Evolutionary conservation across 2,329 filamentous ascomycete species (phyloP).

Genomic region (Cadophora luteo-olivacea): DNA sequence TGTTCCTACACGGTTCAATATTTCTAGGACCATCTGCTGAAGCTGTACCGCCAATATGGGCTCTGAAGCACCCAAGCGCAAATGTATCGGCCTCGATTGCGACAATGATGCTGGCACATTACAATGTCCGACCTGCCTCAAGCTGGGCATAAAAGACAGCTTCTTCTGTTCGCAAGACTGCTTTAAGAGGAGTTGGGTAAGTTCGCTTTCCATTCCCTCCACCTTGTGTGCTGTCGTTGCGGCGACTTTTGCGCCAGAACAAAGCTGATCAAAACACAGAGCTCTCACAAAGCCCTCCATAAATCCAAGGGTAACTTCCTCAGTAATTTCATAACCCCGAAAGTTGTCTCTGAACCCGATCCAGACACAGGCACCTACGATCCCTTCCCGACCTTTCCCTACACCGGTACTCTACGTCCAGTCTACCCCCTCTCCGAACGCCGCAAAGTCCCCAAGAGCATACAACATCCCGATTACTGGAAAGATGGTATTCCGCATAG

Average conservation of each 20-base stretch:
- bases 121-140: constrained; percentile 95
- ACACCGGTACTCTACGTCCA: constrained; percentile 81
- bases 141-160: constrained; percentile 84
- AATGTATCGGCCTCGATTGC: constrained; percentile 85
- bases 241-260: background rate
- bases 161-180: constrained; percentile 99
- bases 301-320: constrained; percentile 81
- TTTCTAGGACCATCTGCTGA: background rate
- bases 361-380: constrained; percentile 90
- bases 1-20: background rate
- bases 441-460: constrained; percentile 78
- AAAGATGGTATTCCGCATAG: constrained; percentile 77
- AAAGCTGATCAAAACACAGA: constrained; percentile 54
- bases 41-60: constrained; percentile 29
- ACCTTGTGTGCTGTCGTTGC: background rate
- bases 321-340: constrained; percentile 76
- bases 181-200: constrained; percentile 98
- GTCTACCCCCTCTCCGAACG: constrained; percentile 82
- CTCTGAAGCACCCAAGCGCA: constrained; percentile 59
- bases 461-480: constrained; percentile 87
- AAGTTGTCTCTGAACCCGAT: constrained; percentile 88
- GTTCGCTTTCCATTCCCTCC: constrained; percentile 37
- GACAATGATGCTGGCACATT: constrained; percentile 83
- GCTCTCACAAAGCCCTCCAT: constrained; percentile 82
- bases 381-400: constrained; percentile 88